phyloP scores from a whole-genome alignment of 805 yeast species.

The Nakazawaea pomicola region DNA sequence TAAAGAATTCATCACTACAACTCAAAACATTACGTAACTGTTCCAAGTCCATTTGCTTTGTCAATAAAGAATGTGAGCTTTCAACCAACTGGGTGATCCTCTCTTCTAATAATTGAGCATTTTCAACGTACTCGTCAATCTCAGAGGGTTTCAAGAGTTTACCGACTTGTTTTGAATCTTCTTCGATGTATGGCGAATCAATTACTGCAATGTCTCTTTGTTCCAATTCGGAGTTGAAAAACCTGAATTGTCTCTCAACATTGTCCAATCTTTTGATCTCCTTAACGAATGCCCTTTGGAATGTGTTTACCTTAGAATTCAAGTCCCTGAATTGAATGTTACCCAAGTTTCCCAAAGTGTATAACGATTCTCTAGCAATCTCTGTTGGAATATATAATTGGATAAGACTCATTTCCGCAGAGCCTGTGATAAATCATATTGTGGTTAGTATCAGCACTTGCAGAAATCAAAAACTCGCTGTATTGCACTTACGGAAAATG shows the following conservation, averaged over 20 bases:
- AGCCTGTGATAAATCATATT: slow-evolving; percentile 49
- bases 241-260: slow-evolving; percentile 78
- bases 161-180: slow-evolving; percentile 5
- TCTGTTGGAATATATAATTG: slow-evolving; percentile 91
- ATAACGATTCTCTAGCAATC: slow-evolving; percentile 80
- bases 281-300: slow-evolving; percentile 87
- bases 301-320: slow-evolving; percentile 72
- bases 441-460: background rate
- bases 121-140: slow-evolving; percentile 65
- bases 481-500: slow-evolving; percentile 4
- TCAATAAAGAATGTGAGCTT: slow-evolving; percentile 59
- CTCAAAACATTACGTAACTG: slow-evolving; percentile 65
- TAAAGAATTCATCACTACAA: slow-evolving; percentile 45
- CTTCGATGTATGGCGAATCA: slow-evolving; percentile 11
- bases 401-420: slow-evolving; percentile 95
- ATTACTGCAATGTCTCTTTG: slow-evolving; percentile 38
- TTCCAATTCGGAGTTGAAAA: slow-evolving; percentile 43
- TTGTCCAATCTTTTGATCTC: slow-evolving; percentile 83
- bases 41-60: slow-evolving; percentile 57
- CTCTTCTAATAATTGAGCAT: slow-evolving; percentile 64
- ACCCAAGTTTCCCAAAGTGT: slow-evolving; percentile 82
- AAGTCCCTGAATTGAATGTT: slow-evolving; percentile 84
- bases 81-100: slow-evolving; percentile 68
- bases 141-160: slow-evolving; percentile 34
- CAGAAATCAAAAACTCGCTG: background rate